Evolutionary conservation across 768 basidiomycete species (phyloP).

Genomic region (Crucibulum laeve): DNA sequence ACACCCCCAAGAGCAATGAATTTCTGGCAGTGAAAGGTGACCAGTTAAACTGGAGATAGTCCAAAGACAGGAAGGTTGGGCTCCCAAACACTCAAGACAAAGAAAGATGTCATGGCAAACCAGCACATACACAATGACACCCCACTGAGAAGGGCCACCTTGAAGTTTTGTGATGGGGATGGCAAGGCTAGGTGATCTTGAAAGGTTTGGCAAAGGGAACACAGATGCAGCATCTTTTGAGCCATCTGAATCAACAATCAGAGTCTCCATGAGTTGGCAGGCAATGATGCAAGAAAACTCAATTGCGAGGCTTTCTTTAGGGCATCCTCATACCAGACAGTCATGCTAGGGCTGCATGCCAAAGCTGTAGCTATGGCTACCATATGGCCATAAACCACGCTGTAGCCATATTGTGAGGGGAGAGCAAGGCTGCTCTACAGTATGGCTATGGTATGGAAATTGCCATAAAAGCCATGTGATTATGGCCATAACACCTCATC

Average conservation of each 20-base stretch:
- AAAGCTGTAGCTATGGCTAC: too few relatives aligned
- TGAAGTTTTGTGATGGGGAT: constrained; percentile 5
- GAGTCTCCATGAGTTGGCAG: too few relatives aligned
- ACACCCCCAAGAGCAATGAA: constrained; percentile 59
- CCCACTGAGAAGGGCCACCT: constrained; percentile 31
- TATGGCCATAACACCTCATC: too few relatives aligned
- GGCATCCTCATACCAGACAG: constrained; percentile 27
- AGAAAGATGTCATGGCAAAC: constrained; percentile 59
- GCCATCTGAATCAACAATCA: too few relatives aligned
- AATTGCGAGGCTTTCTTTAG: constrained; percentile 7
- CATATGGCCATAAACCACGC: too few relatives aligned
- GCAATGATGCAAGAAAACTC: constrained; percentile 24
- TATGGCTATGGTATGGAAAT: too few relatives aligned
- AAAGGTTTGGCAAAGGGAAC: neutral
- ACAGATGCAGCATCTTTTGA: neutral
- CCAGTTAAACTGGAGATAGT: constrained; percentile 36
- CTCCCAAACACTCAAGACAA: constrained; percentile 60
- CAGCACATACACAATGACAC: constrained; percentile 57
- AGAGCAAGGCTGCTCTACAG: too few relatives aligned
- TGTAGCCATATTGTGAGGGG: too few relatives aligned
- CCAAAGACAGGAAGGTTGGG: constrained; percentile 54
- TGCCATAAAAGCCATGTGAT: too few relatives aligned
- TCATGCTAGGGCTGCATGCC: too few relatives aligned
- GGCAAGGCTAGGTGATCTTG: neutral
- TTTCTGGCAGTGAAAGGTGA: constrained; percentile 55